Evolutionary conservation across 1,139 yeast species (phyloP).

Genomic region (Saccharomyces pastorianus): DNA sequence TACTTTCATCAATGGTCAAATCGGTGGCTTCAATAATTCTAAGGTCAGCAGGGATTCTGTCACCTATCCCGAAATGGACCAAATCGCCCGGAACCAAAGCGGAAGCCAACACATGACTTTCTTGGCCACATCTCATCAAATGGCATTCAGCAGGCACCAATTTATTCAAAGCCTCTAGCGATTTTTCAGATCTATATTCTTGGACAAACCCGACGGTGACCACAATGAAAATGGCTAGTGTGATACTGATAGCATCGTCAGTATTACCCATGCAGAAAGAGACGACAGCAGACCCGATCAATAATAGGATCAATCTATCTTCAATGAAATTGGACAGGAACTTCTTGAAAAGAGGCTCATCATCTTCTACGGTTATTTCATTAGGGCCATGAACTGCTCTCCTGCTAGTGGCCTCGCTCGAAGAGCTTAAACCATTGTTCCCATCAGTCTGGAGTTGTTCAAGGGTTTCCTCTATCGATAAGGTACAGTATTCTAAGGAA

Average conservation of each 20-base stretch:
- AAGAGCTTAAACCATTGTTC: constrained; percentile 50
- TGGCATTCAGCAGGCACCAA: constrained; percentile 93
- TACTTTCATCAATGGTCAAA: constrained; percentile 79
- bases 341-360: constrained; percentile 46
- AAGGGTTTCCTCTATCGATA: constrained; percentile 55
- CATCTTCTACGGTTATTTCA: constrained; percentile 25
- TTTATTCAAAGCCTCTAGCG: constrained; percentile 81
- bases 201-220: constrained; percentile 95
- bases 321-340: constrained; percentile 75
- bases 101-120: constrained; percentile 74
- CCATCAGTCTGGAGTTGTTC: constrained; percentile 54
- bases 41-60: constrained; percentile 89
- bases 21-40: constrained; percentile 72
- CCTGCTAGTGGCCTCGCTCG: constrained; percentile 63
- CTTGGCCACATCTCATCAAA: constrained; percentile 68
- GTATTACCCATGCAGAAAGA: constrained; percentile 86
- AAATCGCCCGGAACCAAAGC: constrained; percentile 90
- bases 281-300: constrained; percentile 80
- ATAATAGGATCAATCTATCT: constrained; percentile 77
- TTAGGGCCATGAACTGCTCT: constrained; percentile 60
- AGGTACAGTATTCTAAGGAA: constrained; percentile 41
- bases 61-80: constrained; percentile 83
- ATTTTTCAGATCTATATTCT: constrained; percentile 89
- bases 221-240: constrained; percentile 80
- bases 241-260: constrained; percentile 86